phyloP scores from a whole-genome alignment of 306 rosid genomes.

The Cicer bijugum region DNA sequence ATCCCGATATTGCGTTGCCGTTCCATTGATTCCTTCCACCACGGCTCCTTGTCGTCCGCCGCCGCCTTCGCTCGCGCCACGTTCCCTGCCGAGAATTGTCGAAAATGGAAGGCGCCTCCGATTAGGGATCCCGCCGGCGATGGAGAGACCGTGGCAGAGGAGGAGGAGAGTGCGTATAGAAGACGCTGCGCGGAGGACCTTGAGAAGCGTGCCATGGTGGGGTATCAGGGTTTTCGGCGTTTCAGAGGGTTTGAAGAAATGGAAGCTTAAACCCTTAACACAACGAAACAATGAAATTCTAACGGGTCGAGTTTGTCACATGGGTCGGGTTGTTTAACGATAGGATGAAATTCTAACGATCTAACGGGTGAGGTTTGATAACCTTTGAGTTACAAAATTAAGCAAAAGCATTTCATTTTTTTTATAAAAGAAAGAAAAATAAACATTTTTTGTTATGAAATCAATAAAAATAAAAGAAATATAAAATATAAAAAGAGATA shows the following conservation, averaged over 20 bases:
- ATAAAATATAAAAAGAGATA: too few relatives aligned
- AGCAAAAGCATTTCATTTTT: too few relatives aligned
- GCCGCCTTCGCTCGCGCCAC: constrained; percentile 71
- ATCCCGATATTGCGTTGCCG: constrained; percentile 88
- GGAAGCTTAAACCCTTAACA: constrained; percentile 41
- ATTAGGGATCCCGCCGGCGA: constrained; percentile 38
- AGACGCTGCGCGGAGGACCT: constrained; percentile 48
- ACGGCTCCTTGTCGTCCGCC: constrained; percentile 67
- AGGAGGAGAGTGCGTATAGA: constrained; percentile 49
- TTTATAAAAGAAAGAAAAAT: too few relatives aligned
- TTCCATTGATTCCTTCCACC: constrained; percentile 92
- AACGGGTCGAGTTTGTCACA: neutral
- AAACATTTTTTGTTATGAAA: too few relatives aligned
- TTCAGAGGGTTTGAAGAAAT: constrained; percentile 11
- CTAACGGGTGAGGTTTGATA: too few relatives aligned
- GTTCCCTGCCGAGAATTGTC: constrained; percentile 63
- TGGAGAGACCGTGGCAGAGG: constrained; percentile 46
- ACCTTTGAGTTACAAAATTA: too few relatives aligned
- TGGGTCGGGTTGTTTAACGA: neutral
- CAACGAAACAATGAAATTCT: neutral
- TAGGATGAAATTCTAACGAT: too few relatives aligned
- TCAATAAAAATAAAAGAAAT: too few relatives aligned
- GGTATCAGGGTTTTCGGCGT: constrained; percentile 14
- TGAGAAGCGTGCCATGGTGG: constrained; percentile 48
- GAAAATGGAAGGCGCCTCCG: constrained; percentile 62